These are phyloP conservation scores for Russula sp. DNA, from an alignment of 768 basidiomycete genomes.

Conservation along the genomic window DNA sequence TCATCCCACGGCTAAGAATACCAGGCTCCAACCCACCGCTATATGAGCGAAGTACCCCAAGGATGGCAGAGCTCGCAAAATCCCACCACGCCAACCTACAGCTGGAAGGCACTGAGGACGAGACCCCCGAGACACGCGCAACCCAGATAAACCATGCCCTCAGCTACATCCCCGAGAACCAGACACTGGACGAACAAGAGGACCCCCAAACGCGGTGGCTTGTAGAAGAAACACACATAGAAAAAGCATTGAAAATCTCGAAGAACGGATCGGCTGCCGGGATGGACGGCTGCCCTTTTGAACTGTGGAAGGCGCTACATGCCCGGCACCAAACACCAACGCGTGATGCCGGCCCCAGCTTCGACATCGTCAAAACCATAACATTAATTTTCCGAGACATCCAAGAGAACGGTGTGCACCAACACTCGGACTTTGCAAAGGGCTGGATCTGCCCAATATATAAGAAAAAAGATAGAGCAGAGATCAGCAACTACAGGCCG, in stretches of 20 bases:
- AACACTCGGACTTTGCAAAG: constrained; percentile 24
- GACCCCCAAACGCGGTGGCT: too few relatives aligned
- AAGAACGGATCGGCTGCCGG: background rate
- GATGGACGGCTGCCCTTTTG: background rate
- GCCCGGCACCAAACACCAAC: too few relatives aligned
- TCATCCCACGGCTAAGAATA: background rate
- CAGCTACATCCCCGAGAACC: background rate
- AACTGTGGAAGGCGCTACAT: background rate
- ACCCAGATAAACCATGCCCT: too few relatives aligned
- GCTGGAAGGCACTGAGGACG: background rate
- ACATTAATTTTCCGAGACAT: background rate
- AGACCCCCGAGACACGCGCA: background rate
- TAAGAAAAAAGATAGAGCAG: constrained; percentile 30
- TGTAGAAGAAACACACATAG: background rate
- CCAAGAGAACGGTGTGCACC: background rate
- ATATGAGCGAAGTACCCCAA: background rate
- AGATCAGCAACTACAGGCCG: constrained; percentile 1
- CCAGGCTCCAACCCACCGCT: background rate
- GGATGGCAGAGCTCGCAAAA: background rate
- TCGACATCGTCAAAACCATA: background rate
- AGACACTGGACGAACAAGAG: background rate
- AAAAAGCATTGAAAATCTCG: background rate
- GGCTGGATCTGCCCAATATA: too few relatives aligned
- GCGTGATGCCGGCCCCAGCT: background rate
- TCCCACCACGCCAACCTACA: constrained; percentile 7